Conservation (phyloP, 2,329 filamentous ascomycete species). For the Alternaria sp. region DNA sequence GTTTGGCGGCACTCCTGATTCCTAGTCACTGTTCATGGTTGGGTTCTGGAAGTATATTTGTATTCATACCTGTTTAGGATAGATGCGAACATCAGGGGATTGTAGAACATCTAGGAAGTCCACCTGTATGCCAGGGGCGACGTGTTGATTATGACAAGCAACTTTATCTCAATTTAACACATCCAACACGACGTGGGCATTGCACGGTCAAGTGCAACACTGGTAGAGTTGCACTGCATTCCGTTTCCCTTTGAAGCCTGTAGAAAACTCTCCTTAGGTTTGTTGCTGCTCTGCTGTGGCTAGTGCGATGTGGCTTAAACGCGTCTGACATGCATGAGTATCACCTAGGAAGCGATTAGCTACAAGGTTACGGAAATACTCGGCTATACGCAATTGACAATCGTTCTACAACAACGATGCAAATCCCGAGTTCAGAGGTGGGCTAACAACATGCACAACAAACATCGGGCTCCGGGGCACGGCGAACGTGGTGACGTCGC, state of each 20-base stretch:
- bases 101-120: not conserved
- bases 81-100: no score
- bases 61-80: not conserved
- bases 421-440: not conserved
- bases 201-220: not conserved
- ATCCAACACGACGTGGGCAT: not conserved
- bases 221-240: not conserved
- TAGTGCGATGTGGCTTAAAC: not conserved
- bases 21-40: not conserved
- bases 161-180: no score
- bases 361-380: not conserved
- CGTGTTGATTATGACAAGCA: no score
- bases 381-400: not conserved
- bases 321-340: constrained; percentile 4
- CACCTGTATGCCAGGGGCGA: not conserved
- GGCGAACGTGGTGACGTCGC: constrained; percentile 10
- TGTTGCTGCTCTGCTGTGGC: not conserved
- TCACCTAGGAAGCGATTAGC: not conserved
- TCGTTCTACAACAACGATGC: not conserved
- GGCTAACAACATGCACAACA: not conserved
- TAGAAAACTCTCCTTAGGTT: not conserved
- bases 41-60: not conserved
- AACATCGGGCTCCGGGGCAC: not conserved
- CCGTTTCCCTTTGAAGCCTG: not conserved
- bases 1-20: constrained; percentile 2